Evolutionary conservation across 169 alveolate genomes (phyloP), one percentile per base, ranked within the genome.

Genomic region (Plasmodium malariae): DNA sequence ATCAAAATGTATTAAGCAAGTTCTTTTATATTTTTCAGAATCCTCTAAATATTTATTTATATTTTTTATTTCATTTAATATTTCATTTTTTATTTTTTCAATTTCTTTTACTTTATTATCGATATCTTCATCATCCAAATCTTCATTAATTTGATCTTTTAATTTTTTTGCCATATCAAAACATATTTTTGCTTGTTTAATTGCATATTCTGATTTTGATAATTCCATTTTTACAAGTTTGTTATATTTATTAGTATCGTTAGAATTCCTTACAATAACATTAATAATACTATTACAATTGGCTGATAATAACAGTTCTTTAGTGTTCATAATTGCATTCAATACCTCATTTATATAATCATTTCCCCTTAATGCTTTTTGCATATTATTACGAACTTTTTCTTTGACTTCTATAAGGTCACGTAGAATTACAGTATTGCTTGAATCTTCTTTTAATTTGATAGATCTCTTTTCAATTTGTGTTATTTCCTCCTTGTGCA

Each of bases 281-380:
- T 63, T 63, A 63, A 63, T 63, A 63, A 63, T 40, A 21, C n/a
- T 63, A 43, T 63, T 63, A 63, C 30, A 63, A 32, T 32, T 63
- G 51, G 30, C 26, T 63, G 73, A 63, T 19, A 63, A 7, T 30
- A 63, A 12, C 37, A 63, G 73, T 63, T 63, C 73, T 5, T 63
- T 63, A 19, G 30, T 32, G 19, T 30, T 49, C 2, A 28, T 63
- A 32, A 63, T 63, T 63, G 3, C 32, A 21, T 63, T 63, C 54
- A 63, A n/a, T n/a, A 49, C 2, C 49, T 21, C 73, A 19, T 40
- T 63, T 63, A 63, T 40, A 32, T 63, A 24, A 40, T 63, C 37
- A 19, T 40, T 6, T 7, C 30, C 9, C 1, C 34, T 63, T 9
- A 40, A 7, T 12, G 17, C 73, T 21, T 63, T 63, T 63, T 63